A percentile compares a stretch with the other conserved stretches of the same genome.
Conservation (phyloP, 2,329 filamentous ascomycete genomes). For the Aspergillus pseudoglaucus region DNA sequence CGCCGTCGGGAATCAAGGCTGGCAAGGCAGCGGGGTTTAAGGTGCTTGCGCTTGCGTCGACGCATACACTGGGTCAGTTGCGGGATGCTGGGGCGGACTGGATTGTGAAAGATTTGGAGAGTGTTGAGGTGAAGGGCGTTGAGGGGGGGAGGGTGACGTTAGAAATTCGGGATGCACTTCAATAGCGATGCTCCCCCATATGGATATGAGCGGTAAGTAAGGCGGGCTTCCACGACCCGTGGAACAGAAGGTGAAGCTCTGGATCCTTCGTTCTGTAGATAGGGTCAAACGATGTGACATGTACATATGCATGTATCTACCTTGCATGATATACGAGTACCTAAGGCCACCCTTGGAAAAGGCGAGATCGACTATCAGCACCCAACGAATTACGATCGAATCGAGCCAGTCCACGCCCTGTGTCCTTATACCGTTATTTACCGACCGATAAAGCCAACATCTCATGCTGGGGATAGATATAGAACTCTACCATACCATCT, state of each 20-base stretch:
- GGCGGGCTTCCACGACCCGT: not conserved
- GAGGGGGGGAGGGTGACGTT: constrained; percentile 57
- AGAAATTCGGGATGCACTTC: constrained; percentile 57
- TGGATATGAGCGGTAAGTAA: too few species aligned
- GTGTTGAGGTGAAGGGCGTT: constrained; percentile 57
- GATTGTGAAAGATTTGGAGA: constrained; percentile 73
- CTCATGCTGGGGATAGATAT: not conserved
- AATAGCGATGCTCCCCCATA: too few species aligned
- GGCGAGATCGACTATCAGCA: not conserved
- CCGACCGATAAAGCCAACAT: not conserved
- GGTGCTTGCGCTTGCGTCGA: constrained; percentile 79
- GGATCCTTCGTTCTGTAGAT: not conserved
- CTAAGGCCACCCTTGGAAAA: constrained; percentile 3
- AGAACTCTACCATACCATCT: not conserved
- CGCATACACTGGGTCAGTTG: constrained; percentile 68
- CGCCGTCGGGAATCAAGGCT: constrained; percentile 73
- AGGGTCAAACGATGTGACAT: constrained; percentile 2
- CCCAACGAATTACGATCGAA: too few species aligned
- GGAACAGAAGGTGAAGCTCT: too few species aligned
- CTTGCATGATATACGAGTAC: constrained; percentile 5
- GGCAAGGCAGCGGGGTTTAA: constrained; percentile 81
- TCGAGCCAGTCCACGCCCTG: too few species aligned
- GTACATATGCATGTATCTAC: constrained; percentile 5
- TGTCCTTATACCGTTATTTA: too few species aligned
- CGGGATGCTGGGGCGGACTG: constrained; percentile 74